Percentiles rank a stretch among this genome's conserved stretches.
Conservation (phyloP, 2,329 filamentous ascomycete species). For the Elsinoe ampelina region DNA sequence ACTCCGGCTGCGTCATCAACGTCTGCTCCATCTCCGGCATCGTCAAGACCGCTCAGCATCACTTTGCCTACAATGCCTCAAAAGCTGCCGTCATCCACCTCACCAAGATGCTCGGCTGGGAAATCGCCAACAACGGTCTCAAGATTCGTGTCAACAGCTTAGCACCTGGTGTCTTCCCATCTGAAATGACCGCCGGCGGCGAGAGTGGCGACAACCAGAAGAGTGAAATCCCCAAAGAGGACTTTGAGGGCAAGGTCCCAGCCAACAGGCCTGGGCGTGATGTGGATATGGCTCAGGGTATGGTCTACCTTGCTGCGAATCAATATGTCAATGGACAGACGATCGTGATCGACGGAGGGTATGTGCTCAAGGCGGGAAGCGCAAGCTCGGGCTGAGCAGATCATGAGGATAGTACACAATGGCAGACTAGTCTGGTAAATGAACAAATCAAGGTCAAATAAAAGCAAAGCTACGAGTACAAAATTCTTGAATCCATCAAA, state of each 20-base stretch:
- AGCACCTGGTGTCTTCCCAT: slow-evolving; percentile 48
- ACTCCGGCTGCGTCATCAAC: slow-evolving; percentile 38
- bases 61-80: slow-evolving; percentile 41
- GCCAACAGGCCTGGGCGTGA: slow-evolving; percentile 47
- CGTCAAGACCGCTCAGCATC: slow-evolving; percentile 38
- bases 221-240: slow-evolving; percentile 44
- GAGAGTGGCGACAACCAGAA: slow-evolving; percentile 46
- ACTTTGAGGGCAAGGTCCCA: slow-evolving; percentile 42
- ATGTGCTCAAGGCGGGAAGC: slow-evolving; percentile 33
- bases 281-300: slow-evolving; percentile 48
- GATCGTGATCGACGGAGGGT: slow-evolving; percentile 47
- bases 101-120: slow-evolving; percentile 45
- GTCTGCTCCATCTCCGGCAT: slow-evolving; percentile 38
- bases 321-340: slow-evolving; percentile 44
- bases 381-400: not conserved
- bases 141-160: slow-evolving; percentile 51
- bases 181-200: slow-evolving; percentile 46
- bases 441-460: not conserved
- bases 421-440: too few relatives aligned
- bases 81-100: slow-evolving; percentile 46
- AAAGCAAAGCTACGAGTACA: not conserved
- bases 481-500: not conserved
- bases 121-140: slow-evolving; percentile 42
- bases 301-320: slow-evolving; percentile 44
- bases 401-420: not conserved